Conservation (phyloP, 495 filamentous ascomycete species). For the Penicillium verhagenii region DNA sequence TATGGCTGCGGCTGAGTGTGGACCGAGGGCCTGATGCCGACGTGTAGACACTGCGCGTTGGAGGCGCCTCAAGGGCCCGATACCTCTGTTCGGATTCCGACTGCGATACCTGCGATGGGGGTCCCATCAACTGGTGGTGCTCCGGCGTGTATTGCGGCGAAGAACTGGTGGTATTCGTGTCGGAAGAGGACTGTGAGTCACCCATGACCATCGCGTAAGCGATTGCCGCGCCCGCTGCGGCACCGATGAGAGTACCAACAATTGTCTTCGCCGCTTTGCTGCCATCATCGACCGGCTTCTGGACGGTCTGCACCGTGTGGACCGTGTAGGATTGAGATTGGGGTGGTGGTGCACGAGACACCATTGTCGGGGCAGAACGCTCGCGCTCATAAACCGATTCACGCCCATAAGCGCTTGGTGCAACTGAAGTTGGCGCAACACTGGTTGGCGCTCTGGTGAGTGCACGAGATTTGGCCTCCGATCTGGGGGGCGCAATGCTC, state of each 20-base stretch:
- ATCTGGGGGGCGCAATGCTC: slow-evolving; percentile 29
- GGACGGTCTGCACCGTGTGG: slow-evolving; percentile 30
- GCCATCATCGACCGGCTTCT: slow-evolving; percentile 34
- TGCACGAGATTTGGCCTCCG: slow-evolving; percentile 30
- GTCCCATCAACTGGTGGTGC: slow-evolving; percentile 27
- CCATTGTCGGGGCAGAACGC: slow-evolving; percentile 26
- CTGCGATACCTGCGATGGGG: slow-evolving; percentile 25
- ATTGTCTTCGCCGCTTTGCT: slow-evolving; percentile 54
- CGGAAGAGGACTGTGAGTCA: slow-evolving; percentile 34
- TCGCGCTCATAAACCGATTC: background rate
- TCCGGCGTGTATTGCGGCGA: slow-evolving; percentile 30
- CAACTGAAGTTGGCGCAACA: slow-evolving; percentile 5
- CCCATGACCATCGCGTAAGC: slow-evolving; percentile 69
- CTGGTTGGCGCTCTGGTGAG: slow-evolving; percentile 32
- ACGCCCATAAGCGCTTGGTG: background rate
- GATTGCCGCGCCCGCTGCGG: slow-evolving; percentile 70
- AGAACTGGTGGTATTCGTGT: slow-evolving; percentile 15
- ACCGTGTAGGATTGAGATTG: slow-evolving; percentile 16
- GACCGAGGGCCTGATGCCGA: slow-evolving; percentile 32
- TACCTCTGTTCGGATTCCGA: slow-evolving; percentile 23
- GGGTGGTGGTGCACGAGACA: slow-evolving; percentile 22
- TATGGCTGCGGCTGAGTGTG: slow-evolving; percentile 29
- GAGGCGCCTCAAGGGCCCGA: slow-evolving; percentile 45
- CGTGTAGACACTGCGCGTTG: slow-evolving; percentile 36
- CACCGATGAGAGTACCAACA: slow-evolving; percentile 74